Conservation (phyloP, 2,329 filamentous ascomycete genomes). For the Ophiocordyceps sinensis region DNA sequence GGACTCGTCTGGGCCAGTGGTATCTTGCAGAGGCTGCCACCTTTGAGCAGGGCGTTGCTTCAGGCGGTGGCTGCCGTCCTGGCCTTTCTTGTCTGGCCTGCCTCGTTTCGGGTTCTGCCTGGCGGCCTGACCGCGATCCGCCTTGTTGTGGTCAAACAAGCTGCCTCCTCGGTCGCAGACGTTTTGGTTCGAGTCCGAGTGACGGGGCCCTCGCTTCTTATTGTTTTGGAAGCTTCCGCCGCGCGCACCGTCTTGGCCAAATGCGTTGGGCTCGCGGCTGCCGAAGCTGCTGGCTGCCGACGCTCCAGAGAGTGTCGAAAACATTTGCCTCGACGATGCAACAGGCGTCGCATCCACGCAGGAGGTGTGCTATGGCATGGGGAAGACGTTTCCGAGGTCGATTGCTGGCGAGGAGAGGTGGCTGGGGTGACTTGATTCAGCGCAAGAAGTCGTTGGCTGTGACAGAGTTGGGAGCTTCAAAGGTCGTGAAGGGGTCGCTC, state of each 20-base stretch:
- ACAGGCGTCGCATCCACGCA: conserved; percentile 24
- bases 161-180: conserved; percentile 8
- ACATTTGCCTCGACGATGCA: conserved; percentile 26
- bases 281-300: conserved; percentile 21
- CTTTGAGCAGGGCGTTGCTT: conserved; percentile 3
- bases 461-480: background rate
- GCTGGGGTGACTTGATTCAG: background rate
- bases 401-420: background rate
- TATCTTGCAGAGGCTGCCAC: conserved; percentile 1
- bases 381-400: conserved; percentile 2
- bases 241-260: conserved; percentile 16
- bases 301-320: conserved; percentile 20
- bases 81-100: conserved; percentile 10
- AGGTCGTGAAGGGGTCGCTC: background rate
- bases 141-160: conserved; percentile 6
- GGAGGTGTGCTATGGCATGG: conserved; percentile 18
- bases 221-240: conserved; percentile 9
- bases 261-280: conserved; percentile 6
- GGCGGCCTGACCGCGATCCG: conserved; percentile 11
- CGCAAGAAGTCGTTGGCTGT: background rate
- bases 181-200: conserved; percentile 3
- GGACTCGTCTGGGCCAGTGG: conserved; percentile 2
- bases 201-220: conserved; percentile 9
- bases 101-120: conserved; percentile 8
- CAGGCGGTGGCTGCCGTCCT: conserved; percentile 1